phyloP scores from a whole-genome alignment of 257 asterid genomes.

The Cordia subcordata region DNA sequence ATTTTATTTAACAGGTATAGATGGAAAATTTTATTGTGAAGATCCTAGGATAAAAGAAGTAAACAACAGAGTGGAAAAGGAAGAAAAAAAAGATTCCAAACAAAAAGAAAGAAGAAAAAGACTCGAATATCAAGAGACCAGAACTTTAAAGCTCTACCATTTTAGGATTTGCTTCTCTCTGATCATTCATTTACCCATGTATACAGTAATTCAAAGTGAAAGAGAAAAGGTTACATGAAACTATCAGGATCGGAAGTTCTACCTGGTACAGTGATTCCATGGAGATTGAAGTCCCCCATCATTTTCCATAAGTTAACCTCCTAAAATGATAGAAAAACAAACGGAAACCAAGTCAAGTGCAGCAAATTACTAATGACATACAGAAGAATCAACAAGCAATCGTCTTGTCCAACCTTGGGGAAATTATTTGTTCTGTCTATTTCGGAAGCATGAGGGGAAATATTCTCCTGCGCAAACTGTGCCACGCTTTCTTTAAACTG shows the following conservation, averaged over 20 bases:
- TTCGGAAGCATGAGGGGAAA: constrained; percentile 86
- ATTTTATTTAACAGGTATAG: neutral
- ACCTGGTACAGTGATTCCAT: constrained; percentile 98
- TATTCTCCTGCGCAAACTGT: constrained; percentile 84
- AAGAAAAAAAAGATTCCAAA: neutral
- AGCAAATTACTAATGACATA: constrained; percentile 3
- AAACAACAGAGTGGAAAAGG: neutral
- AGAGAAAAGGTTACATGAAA: constrained; percentile 6
- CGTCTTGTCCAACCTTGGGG: constrained; percentile 51
- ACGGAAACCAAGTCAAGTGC: constrained; percentile 11
- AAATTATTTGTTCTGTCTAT: constrained; percentile 82
- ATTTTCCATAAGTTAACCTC: constrained; percentile 89
- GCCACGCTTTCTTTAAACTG: constrained; percentile 97
- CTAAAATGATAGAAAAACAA: constrained; percentile 30
- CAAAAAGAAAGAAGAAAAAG: too few species aligned
- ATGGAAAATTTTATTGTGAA: neutral
- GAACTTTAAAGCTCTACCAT: neutral
- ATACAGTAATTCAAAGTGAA: neutral
- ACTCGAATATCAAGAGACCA: neutral
- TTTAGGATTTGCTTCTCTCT: neutral
- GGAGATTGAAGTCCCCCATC: constrained; percentile 96
- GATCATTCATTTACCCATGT: too few species aligned
- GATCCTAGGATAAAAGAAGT: neutral
- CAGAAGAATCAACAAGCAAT: constrained; percentile 1
- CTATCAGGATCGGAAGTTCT: constrained; percentile 7